Evolutionary conservation across 106 monocot genomes (phyloP), one percentile per base, ranked within the genome.

Genomic region (Narthecium ossifragum): DNA sequence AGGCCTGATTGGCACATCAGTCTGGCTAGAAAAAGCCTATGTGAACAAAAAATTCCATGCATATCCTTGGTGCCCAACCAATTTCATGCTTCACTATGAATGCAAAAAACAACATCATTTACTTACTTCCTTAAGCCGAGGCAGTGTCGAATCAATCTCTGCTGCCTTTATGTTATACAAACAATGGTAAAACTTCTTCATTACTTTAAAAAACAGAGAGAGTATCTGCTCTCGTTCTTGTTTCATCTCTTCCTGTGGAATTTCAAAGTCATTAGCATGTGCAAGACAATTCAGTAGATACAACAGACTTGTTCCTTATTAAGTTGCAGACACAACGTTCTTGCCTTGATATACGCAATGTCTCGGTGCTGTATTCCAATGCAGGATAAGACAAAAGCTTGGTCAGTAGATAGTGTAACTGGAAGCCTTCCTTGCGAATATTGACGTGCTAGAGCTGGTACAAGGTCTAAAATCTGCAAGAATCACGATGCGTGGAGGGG

Each of bases 351-450:
- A 57, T 72, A 64, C 46, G 72, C 38, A 29, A 96, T 53, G 40
- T 90, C 86, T 48, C 78, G 66, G 67, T 86, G 72, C 73, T 96
- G 96, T 75, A 96, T 69, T 39, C 90, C 96, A 71, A 87, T 86
- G 69, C 90, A 96, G 49, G 90, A 70, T 28, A 96, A 58, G 53
- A 90, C 68, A 24, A 81, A 71, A 43, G 83, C 84, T 78, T 90
- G 90, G 2, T 84, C 80, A 39, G 66, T 61, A 57, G 74, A 66
- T 34, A 96, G 61, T 30, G 84, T 66, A 9, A 96, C 86, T 10
- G 90, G 90, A 70, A 96, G 69, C 38, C 81, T 83, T 55, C 77
- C 96, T 52, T 83, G 59, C 61, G 90, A 96, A 75, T 90, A 96
- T 40, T 73, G 60, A 34, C 73, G 76, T 65, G 90, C 83, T 27